These are phyloP conservation scores for Drechslerella coelobrocha DNA, from an alignment of 2,329 filamentous ascomycete species.

Conservation along the genomic window DNA sequence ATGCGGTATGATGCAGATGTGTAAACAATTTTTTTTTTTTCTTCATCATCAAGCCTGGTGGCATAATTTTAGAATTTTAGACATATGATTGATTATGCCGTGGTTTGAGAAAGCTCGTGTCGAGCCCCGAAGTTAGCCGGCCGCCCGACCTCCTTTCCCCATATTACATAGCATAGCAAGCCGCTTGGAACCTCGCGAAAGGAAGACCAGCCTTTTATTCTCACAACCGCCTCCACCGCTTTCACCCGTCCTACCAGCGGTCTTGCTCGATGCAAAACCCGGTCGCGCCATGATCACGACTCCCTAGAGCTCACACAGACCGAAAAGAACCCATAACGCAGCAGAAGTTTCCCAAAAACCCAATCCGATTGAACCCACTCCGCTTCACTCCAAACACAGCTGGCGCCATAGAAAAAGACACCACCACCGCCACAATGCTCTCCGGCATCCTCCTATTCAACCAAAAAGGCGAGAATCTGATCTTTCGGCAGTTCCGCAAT, in stretches of 20 bases:
- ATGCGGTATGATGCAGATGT: too few species aligned
- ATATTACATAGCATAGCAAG: constrained; percentile 10
- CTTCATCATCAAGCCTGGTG: too few species aligned
- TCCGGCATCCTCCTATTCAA: constrained; percentile 98
- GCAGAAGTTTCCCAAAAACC: background rate
- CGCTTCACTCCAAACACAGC: constrained; percentile 1
- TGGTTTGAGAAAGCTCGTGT: constrained; percentile 15
- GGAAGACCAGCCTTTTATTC: constrained; percentile 3
- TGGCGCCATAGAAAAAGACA: constrained; percentile 6
- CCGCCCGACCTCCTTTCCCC: constrained; percentile 45
- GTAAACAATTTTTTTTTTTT: too few species aligned
- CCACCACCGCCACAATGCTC: constrained; percentile 71
- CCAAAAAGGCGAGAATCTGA: constrained; percentile 99
- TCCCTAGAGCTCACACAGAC: background rate
- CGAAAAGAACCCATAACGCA: background rate
- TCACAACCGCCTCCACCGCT: background rate
- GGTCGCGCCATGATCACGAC: constrained; percentile 13
- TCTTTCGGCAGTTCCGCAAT: constrained; percentile 97
- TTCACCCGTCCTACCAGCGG: too few species aligned
- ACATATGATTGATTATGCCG: background rate
- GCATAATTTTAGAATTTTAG: background rate
- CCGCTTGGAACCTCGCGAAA: too few species aligned
- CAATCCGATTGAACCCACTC: background rate
- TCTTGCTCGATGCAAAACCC: background rate
- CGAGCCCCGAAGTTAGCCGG: constrained; percentile 32